Base-by-base conservation (phyloP, 768 basidiomycete species). In the Agaricus blazei region DNA sequence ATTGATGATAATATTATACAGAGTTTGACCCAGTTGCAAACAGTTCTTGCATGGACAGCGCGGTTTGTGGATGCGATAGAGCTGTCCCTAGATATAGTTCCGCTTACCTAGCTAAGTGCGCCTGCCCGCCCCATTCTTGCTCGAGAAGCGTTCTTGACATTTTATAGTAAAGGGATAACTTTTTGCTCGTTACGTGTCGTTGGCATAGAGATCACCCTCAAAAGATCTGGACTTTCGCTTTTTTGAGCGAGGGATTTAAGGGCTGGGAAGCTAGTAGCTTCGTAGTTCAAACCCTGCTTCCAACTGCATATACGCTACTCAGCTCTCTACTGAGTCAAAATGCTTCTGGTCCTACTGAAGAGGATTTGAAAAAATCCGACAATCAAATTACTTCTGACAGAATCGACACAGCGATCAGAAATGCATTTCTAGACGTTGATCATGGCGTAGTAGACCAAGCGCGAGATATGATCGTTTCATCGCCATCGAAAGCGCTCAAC, bases 401-500 rank as follows among this genome's bases (percentile, higher is more conserved):
- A 31, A 31, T 48, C 12, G 54, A 55, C 27, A 43, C 24, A 5
- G 19, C 38, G 6, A 48, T 55, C 26, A 48, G 34, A 27, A 55
- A 42, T 6, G 46, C 54, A 19, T 55, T 55, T 24, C 4, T 15
- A 23, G 54, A 56, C 3, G 59, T 74, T 15, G 73, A 76, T 63
- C 56, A 73, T 37, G 64, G 64, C 12, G 65, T 75, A 29, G 66
- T 72, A 19, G 52, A 71, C 40, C 52, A 54, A 6, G 58, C 65
- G 0, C 59, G 67, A 2, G 63, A 71, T 6, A 11, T 51, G 23
- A 66, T 63, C 9, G 57, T 67, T 19, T 54, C 63, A 3, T 52
- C 63, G 6, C 40, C 55, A 15, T 68, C 68, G 0, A 61, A 60
- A 23, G 41, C 60, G 34, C 56, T 60, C 0, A 65, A 62, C 8